Conservation (phyloP, 768 basidiomycete genomes). For the Tricholoma furcatifolium region DNA sequence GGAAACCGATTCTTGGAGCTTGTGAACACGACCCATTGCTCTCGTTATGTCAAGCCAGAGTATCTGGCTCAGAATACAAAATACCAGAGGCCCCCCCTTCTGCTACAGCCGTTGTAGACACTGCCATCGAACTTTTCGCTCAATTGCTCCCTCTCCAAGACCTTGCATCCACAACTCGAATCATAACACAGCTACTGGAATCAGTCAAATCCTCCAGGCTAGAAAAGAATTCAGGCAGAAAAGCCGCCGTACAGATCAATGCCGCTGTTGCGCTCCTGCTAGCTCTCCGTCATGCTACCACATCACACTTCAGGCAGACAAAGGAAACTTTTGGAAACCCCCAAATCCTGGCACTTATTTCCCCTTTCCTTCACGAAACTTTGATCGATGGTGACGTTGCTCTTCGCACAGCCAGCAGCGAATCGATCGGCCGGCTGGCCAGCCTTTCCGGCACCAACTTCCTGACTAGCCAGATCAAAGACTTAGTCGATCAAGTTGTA, state of each 20-base stretch:
- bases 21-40: constrained; percentile 80
- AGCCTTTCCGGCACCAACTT: constrained; percentile 82
- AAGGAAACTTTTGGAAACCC: constrained; percentile 66
- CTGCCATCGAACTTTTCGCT: constrained; percentile 85
- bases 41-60: constrained; percentile 56
- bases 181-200: constrained; percentile 59
- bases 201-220: constrained; percentile 71
- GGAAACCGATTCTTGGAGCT: constrained; percentile 77
- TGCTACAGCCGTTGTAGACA: constrained; percentile 81
- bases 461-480: constrained; percentile 84
- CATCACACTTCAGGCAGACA: constrained; percentile 52
- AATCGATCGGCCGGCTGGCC: constrained; percentile 85
- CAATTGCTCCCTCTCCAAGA: constrained; percentile 80
- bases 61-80: constrained; percentile 42
- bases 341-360: constrained; percentile 60
- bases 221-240: constrained; percentile 85
- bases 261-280: constrained; percentile 71
- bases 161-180: constrained; percentile 49
- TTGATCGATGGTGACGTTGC: constrained; percentile 78
- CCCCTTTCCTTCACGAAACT: constrained; percentile 80
- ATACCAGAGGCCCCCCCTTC: constrained; percentile 70
- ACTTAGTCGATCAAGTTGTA: constrained; percentile 90
- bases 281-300: constrained; percentile 59
- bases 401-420: constrained; percentile 77
- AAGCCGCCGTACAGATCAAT: constrained; percentile 82